Evolutionary conservation across 768 basidiomycete genomes (phyloP).

Genomic region (Megacollybia marginata): DNA sequence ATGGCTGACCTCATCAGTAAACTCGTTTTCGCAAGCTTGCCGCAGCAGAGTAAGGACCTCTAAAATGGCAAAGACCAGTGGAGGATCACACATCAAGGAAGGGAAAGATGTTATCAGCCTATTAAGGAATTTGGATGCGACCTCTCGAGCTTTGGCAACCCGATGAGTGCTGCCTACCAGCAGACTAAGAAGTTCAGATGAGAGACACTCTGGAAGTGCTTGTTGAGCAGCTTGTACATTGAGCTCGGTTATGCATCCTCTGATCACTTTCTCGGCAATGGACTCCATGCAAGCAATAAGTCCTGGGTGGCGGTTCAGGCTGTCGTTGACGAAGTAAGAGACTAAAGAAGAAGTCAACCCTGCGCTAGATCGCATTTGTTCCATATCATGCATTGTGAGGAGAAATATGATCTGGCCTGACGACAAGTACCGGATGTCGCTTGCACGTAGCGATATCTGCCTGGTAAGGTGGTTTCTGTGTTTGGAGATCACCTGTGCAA

Average conservation of each 20-base stretch:
- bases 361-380: constrained; percentile 74
- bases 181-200: constrained; percentile 67
- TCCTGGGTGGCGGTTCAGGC: constrained; percentile 62
- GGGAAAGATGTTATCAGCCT: constrained; percentile 87
- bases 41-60: constrained; percentile 88
- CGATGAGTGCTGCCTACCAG: constrained; percentile 78
- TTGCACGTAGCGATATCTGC: constrained; percentile 55
- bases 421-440: constrained; percentile 68
- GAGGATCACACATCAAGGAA: constrained; percentile 86
- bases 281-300: constrained; percentile 78
- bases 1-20: constrained; percentile 68
- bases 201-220: constrained; percentile 60
- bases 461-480: constrained; percentile 60
- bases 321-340: constrained; percentile 82
- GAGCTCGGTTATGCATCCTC: constrained; percentile 64
- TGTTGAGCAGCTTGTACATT: constrained; percentile 74
- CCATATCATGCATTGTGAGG: constrained; percentile 80
- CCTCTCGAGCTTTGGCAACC: constrained; percentile 70
- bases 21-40: constrained; percentile 86
- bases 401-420: constrained; percentile 84
- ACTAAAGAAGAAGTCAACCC: constrained; percentile 79
- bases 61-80: constrained; percentile 81
- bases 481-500: constrained; percentile 54
- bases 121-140: constrained; percentile 79
- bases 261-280: constrained; percentile 86